Conservation (phyloP, 202 grass and related monocot genomes). For the Zoysia matrella region DNA sequence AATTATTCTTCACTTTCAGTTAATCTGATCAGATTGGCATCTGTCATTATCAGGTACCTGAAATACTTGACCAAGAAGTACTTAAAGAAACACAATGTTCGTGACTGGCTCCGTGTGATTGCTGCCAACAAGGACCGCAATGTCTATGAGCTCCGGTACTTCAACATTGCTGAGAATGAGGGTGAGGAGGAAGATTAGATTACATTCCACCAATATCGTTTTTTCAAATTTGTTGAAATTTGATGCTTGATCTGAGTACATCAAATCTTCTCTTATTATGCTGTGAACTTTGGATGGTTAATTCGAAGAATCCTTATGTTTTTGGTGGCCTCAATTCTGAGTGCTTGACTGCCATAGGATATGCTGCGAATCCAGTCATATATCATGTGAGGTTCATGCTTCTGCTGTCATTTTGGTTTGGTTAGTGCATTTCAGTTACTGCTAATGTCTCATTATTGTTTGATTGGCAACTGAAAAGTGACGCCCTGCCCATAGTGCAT, state of each 20-base stretch:
- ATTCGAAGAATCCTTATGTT: not conserved
- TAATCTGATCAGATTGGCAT: not conserved
- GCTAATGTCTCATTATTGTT: not conserved
- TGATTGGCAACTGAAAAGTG: too few species aligned
- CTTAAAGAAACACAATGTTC: constrained; percentile 62
- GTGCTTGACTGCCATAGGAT: not conserved
- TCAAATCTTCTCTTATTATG: not conserved
- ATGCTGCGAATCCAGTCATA: not conserved
- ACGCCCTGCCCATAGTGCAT: too few species aligned
- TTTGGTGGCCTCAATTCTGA: not conserved
- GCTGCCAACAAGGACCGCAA: constrained; percentile 56
- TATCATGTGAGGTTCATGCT: not conserved
- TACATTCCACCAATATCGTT: not conserved
- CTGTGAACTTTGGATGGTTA: not conserved
- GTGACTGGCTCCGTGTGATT: constrained; percentile 61
- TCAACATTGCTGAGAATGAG: constrained; percentile 52
- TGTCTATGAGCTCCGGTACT: not conserved
- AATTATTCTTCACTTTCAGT: not conserved
- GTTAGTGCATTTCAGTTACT: not conserved
- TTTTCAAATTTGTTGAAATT: not conserved
- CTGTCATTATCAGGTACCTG: not conserved
- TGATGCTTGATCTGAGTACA: not conserved
- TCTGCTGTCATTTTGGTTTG: not conserved
- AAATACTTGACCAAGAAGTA: constrained; percentile 22
- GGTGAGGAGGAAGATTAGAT: constrained; percentile 48